Conservation (phyloP, 305 asterid species). For the Petunia hybrid region DNA sequence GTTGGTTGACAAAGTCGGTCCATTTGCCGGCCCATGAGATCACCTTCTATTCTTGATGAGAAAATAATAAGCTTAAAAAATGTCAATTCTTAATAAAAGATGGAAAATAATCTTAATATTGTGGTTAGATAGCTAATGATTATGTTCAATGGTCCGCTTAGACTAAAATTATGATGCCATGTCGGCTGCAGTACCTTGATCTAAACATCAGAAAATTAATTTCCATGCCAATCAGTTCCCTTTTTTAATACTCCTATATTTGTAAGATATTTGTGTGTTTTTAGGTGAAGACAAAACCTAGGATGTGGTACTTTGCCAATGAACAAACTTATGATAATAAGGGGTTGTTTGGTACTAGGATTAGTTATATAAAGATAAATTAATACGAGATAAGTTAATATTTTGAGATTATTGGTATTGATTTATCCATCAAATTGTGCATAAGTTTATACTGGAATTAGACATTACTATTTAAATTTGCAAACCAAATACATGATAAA, state of each 20-base stretch:
- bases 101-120: slow-evolving; percentile 26
- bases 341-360: too few species aligned
- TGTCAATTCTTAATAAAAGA: background rate
- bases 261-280: background rate
- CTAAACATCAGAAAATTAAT: background rate
- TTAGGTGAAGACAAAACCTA: background rate
- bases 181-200: slow-evolving; percentile 30
- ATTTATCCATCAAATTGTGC: too few species aligned
- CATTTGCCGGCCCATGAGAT: slow-evolving; percentile 44
- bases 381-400: too few species aligned
- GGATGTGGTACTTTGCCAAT: background rate
- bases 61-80: slow-evolving; percentile 33
- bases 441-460: too few species aligned
- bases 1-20: background rate
- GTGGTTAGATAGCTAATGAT: background rate
- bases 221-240: background rate
- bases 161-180: slow-evolving; percentile 29
- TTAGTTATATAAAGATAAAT: too few species aligned
- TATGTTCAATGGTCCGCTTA: slow-evolving; percentile 7
- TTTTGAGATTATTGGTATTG: too few species aligned
- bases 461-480: too few species aligned
- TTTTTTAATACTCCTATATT: background rate
- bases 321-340: background rate
- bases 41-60: slow-evolving; percentile 29
- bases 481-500: too few species aligned